These are phyloP conservation scores for Exophiala xenobiotica DNA, from an alignment of 2,329 filamentous ascomycete genomes.

Conservation along the genomic window DNA sequence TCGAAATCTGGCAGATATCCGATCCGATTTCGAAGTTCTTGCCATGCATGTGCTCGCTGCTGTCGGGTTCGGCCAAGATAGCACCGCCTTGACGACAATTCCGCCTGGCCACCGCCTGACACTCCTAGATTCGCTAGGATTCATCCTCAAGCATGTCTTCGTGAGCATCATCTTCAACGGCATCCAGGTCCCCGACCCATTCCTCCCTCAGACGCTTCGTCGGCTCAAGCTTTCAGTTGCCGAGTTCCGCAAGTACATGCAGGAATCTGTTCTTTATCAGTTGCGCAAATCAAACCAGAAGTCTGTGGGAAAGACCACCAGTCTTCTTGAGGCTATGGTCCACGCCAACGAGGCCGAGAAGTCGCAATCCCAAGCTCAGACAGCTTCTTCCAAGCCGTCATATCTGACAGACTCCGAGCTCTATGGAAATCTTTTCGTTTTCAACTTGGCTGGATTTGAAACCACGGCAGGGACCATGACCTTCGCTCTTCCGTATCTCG, in stretches of 20 bases:
- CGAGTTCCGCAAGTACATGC: conserved; percentile 31
- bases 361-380: conserved; percentile 31
- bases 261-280: conserved; percentile 21
- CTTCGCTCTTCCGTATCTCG: conserved; percentile 15
- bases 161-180: conserved; percentile 18
- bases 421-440: conserved; percentile 46
- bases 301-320: background rate
- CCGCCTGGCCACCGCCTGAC: conserved; percentile 1
- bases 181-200: conserved; percentile 25
- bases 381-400: conserved; percentile 1
- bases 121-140: conserved; percentile 26
- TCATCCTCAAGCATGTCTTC: conserved; percentile 26
- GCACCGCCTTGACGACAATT: background rate
- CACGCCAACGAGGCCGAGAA: conserved; percentile 18
- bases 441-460: conserved; percentile 45
- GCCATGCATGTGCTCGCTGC: conserved; percentile 26
- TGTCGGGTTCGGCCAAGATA: conserved; percentile 26
- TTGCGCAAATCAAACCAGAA: background rate
- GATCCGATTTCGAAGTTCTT: conserved; percentile 13
- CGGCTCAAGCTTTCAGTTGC: conserved; percentile 30
- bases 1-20: conserved; percentile 3
- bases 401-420: conserved; percentile 40
- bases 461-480: conserved; percentile 37
- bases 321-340: conserved; percentile 4
- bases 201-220: conserved; percentile 33